Conservation (phyloP, 441 rosid genomes). For the Hypseocharis bilobata region DNA sequence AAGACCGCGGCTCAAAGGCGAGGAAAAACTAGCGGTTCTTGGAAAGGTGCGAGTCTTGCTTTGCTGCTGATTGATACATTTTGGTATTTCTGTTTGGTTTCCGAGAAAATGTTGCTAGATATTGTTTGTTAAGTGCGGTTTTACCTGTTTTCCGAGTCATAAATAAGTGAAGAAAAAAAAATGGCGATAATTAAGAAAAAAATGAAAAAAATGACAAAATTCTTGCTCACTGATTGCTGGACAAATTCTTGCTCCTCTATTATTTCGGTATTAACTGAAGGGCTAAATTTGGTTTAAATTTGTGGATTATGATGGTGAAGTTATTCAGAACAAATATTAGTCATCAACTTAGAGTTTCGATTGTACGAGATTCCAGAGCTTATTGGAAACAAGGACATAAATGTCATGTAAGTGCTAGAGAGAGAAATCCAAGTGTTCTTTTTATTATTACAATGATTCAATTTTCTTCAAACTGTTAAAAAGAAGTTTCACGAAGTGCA, state of each 20-base stretch:
- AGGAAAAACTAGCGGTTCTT: slow-evolving; percentile 23
- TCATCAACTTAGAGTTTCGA: not conserved
- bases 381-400: not conserved
- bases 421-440: not conserved
- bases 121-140: not conserved
- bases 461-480: not conserved
- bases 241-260: not conserved
- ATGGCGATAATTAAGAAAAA: not conserved
- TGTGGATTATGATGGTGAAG: not conserved
- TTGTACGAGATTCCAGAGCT: not conserved
- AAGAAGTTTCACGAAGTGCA: not conserved
- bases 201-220: too few species aligned
- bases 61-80: not conserved
- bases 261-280: not conserved
- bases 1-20: slow-evolving; percentile 33
- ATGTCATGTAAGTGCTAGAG: not conserved
- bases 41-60: slow-evolving; percentile 27
- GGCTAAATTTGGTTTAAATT: too few species aligned
- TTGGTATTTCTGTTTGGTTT: slow-evolving; percentile 10
- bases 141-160: not conserved
- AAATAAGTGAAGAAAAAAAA: too few species aligned
- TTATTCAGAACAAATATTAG: not conserved
- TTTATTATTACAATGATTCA: not conserved
- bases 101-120: not conserved
- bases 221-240: not conserved